Conservation (phyloP, 2,329 filamentous ascomycete genomes). For the Colletotrichum musae region DNA sequence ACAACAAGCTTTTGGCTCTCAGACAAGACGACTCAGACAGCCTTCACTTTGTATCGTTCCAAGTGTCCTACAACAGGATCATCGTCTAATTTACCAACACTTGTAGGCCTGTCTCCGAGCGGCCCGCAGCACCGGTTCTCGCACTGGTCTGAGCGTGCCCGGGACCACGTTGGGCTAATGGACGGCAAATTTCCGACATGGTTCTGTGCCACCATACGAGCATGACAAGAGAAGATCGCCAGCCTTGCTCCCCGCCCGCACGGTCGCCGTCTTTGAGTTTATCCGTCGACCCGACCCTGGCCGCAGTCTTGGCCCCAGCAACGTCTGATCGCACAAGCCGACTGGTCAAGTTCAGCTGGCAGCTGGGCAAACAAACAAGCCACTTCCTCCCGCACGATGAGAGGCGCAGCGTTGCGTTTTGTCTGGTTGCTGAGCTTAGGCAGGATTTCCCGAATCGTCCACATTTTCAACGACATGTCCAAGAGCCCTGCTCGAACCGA, state of each 20-base stretch:
- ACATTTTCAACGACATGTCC: neutral
- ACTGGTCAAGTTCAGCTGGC: conserved; percentile 17
- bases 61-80: too few relatives aligned
- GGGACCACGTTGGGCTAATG: neutral
- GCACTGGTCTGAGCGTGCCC: too few relatives aligned
- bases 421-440: neutral
- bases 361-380: conserved; percentile 26
- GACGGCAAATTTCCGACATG: neutral
- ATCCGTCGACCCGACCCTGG: neutral
- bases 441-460: neutral
- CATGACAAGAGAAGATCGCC: neutral
- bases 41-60: too few relatives aligned
- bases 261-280: neutral
- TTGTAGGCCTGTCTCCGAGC: too few relatives aligned
- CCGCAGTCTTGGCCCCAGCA: neutral
- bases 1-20: conserved; percentile 21
- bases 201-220: neutral
- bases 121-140: too few relatives aligned
- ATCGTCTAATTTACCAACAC: too few relatives aligned
- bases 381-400: conserved; percentile 3
- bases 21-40: neutral
- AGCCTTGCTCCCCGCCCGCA: neutral
- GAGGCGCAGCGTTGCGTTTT: conserved; percentile 21
- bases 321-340: neutral
- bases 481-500: neutral